Conservation (phyloP, 352 stramenopile species). For the Globisporangium nodosum region DNA sequence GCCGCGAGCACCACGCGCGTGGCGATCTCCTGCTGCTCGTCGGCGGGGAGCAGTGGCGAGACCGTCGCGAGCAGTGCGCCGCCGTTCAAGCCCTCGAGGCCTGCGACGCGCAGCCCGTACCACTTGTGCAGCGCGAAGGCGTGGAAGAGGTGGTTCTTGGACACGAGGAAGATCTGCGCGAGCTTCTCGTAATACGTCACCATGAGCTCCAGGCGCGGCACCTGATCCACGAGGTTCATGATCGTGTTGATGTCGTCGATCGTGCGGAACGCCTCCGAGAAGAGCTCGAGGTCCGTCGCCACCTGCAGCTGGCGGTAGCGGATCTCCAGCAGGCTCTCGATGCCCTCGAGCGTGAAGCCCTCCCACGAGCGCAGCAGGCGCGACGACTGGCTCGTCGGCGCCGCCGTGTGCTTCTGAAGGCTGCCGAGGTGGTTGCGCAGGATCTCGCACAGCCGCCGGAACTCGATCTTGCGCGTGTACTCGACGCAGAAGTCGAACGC, state of each 20-base stretch:
- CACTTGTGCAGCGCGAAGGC: slow-evolving; percentile 97
- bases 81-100: slow-evolving; percentile 60
- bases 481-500: slow-evolving; percentile 84
- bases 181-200: slow-evolving; percentile 98
- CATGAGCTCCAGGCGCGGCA: slow-evolving; percentile 93
- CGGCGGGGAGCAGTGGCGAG: slow-evolving; percentile 50
- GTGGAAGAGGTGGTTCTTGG: slow-evolving; percentile 97
- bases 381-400: slow-evolving; percentile 66
- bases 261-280: slow-evolving; percentile 97
- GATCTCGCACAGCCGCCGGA: slow-evolving; percentile 96
- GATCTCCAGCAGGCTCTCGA: slow-evolving; percentile 96
- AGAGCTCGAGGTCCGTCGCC: slow-evolving; percentile 92
- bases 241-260: slow-evolving; percentile 99
- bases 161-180: slow-evolving; percentile 96
- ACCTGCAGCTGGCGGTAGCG: slow-evolving; percentile 97
- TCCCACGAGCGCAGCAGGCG: slow-evolving; percentile 94
- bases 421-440: slow-evolving; percentile 95
- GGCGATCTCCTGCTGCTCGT: slow-evolving; percentile 84
- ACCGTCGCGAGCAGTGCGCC: slow-evolving; percentile 26
- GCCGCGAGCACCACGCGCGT: slow-evolving; percentile 90
- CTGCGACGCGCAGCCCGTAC: slow-evolving; percentile 90
- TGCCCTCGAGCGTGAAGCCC: slow-evolving; percentile 92
- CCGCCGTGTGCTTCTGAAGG: slow-evolving; percentile 89
- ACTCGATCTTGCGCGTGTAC: slow-evolving; percentile 92
- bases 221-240: slow-evolving; percentile 84